Evolutionary conservation across 2,329 filamentous ascomycete species (phyloP).

Genomic region (Cladosporium sp.): DNA sequence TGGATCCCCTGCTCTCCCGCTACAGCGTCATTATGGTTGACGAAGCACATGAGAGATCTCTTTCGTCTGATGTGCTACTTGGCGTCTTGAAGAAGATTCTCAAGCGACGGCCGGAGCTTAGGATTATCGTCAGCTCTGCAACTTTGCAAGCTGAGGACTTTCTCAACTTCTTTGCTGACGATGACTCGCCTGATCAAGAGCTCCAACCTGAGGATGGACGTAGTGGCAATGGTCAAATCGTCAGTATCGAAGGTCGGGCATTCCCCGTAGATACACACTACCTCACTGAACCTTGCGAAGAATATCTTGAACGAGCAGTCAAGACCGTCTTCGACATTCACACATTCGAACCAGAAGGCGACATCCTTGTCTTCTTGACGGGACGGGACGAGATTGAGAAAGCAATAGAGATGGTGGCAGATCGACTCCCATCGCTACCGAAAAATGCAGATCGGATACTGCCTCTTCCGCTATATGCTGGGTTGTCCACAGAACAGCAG

Average conservation of each 20-base stretch:
- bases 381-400: constrained; percentile 89
- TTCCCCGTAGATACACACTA: constrained; percentile 87
- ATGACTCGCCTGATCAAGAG: constrained; percentile 31
- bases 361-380: constrained; percentile 87
- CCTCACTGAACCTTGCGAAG: constrained; percentile 69
- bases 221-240: constrained; percentile 54
- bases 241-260: constrained; percentile 81
- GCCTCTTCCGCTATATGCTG: constrained; percentile 80
- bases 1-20: constrained; percentile 82
- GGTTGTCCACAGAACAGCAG: constrained; percentile 83
- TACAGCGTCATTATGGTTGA: constrained; percentile 98
- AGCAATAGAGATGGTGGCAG: constrained; percentile 72
- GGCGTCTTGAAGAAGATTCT: constrained; percentile 88
- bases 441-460: constrained; percentile 58
- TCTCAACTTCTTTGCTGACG: constrained; percentile 66
- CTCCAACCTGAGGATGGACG: constrained; percentile 15
- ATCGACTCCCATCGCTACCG: constrained; percentile 62
- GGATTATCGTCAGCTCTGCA: constrained; percentile 88
- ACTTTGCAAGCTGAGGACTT: constrained; percentile 89
- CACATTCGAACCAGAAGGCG: constrained; percentile 71
- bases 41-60: constrained; percentile 88
- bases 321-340: constrained; percentile 87
- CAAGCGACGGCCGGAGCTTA: constrained; percentile 72
- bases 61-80: constrained; percentile 87
- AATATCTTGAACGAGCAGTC: constrained; percentile 81